Percentiles rank a stretch among this genome's conserved stretches.
Evolutionary conservation across 352 stramenopile species (phyloP).

Genomic region (Phytophthora pluvialis): DNA sequence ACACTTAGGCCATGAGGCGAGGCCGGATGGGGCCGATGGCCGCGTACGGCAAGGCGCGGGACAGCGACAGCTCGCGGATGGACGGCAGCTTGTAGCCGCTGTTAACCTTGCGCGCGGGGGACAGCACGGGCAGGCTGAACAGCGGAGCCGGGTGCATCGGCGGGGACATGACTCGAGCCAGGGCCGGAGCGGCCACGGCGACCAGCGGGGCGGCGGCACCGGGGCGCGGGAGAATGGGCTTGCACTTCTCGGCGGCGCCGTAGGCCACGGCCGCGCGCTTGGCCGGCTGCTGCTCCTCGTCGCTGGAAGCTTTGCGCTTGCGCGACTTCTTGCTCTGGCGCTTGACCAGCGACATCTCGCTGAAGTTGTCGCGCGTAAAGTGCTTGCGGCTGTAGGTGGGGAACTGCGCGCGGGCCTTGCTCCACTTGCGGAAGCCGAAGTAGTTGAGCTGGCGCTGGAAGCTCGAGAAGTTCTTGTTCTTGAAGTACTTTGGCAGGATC

Average conservation of each 20-base stretch:
- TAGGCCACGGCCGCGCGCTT: slow-evolving; percentile 45
- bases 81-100: slow-evolving; percentile 62
- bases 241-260: slow-evolving; percentile 58
- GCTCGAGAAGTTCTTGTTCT: slow-evolving; percentile 96
- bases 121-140: slow-evolving; percentile 49
- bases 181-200: slow-evolving; percentile 10
- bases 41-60: slow-evolving; percentile 30
- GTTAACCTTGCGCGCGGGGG: slow-evolving; percentile 44
- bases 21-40: slow-evolving; percentile 41
- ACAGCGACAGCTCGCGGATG: slow-evolving; percentile 57
- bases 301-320: slow-evolving; percentile 55
- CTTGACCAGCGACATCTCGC: slow-evolving; percentile 85
- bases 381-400: slow-evolving; percentile 84
- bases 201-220: neutral
- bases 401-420: slow-evolving; percentile 75
- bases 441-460: slow-evolving; percentile 96
- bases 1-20: slow-evolving; percentile 50
- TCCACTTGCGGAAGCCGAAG: slow-evolving; percentile 94
- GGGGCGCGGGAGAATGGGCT: slow-evolving; percentile 66
- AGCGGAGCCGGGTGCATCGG: slow-evolving; percentile 29
- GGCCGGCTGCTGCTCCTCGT: slow-evolving; percentile 43
- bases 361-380: slow-evolving; percentile 88
- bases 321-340: slow-evolving; percentile 88
- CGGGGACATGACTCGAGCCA: slow-evolving; percentile 19
- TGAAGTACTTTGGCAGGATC: slow-evolving; percentile 95